A percentile compares a stretch with the other conserved stretches of the same genome.
Conservation (phyloP, 2,329 filamentous ascomycete species). For the Fusarium zealandicum region DNA sequence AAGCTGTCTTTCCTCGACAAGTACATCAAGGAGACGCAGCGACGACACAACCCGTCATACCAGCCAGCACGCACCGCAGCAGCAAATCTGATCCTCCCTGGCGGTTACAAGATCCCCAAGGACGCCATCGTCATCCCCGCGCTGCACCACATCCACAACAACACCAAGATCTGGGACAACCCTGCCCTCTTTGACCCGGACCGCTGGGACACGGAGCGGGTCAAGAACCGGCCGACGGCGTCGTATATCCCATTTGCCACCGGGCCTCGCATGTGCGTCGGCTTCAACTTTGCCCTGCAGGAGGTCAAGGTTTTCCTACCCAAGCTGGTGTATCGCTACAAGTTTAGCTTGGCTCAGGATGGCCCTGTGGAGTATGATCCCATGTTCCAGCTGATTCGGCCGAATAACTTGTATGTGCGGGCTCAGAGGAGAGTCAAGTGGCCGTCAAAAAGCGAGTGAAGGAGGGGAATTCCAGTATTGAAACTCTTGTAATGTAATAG, state of each 20-base stretch:
- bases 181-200: constrained; percentile 65
- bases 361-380: constrained; percentile 65
- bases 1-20: constrained; percentile 61
- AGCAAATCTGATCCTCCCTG: constrained; percentile 63
- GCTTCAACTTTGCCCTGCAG: constrained; percentile 69
- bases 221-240: constrained; percentile 59
- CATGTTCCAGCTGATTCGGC: constrained; percentile 64
- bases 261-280: constrained; percentile 66
- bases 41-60: constrained; percentile 66
- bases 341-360: constrained; percentile 59
- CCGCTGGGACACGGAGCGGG: constrained; percentile 62
- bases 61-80: constrained; percentile 66
- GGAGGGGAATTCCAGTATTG: neutral
- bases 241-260: constrained; percentile 66
- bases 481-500: neutral
- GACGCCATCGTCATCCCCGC: constrained; percentile 62
- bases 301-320: constrained; percentile 67
- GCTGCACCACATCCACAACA: constrained; percentile 60
- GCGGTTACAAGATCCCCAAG: constrained; percentile 63
- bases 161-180: constrained; percentile 64
- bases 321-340: constrained; percentile 66
- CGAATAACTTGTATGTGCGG: constrained; percentile 61
- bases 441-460: constrained; percentile 46
- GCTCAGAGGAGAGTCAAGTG: constrained; percentile 58
- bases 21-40: constrained; percentile 67